Base-by-base conservation (phyloP, 2,329 filamentous ascomycete species). In the Nemania serpens region DNA sequence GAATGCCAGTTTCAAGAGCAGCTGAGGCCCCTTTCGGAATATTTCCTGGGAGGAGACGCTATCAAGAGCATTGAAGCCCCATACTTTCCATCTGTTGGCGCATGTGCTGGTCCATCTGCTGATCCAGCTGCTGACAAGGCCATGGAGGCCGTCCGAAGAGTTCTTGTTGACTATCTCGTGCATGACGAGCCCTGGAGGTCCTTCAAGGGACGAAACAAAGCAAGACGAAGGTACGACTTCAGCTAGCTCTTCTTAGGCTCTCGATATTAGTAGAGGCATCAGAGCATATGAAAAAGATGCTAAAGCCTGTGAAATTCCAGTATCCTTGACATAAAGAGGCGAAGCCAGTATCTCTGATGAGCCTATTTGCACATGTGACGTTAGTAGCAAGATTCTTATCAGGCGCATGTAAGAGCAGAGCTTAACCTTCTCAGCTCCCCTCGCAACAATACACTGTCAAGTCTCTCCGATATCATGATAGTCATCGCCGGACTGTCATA, bases 1-100 rank as follows among this genome's bases (percentile, higher is more conserved):
- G 11, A 66, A 53, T 12, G 63, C 63, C 12, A 69, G 45, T 37
- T 66, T 65, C 1, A 67, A 57, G 29, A 70, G 51, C 29, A 70
- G 39, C 22, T 57, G 67, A 20, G 64, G 66, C 3, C 66, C 61
- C 20, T 64, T 55, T 42, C 68, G 66, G 2, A 66, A 58, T 42
- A 63, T 48, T 37, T 66, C 67, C 4, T 58, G 25, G 17, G 63
- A 65, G 33, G 57, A 57, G 36, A 66, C 39, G 39, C 63, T 37
- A 37, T 59, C 45, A 18, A 71, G 12, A 9, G 57, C 52, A 29
- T 59, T 67, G 4, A 63, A 34, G 22, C 48, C 22, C 46, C 20
- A 55, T 3, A 3, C 13, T 25, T 51, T 25, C 41, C 49, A 49
- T 39, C 15, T 39, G 15, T 7, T 7, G 7, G 25, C 7, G 4